These are phyloP conservation scores for Chlorella variabilis DNA, from an alignment of 163 green algal species.

Conservation along the genomic window DNA sequence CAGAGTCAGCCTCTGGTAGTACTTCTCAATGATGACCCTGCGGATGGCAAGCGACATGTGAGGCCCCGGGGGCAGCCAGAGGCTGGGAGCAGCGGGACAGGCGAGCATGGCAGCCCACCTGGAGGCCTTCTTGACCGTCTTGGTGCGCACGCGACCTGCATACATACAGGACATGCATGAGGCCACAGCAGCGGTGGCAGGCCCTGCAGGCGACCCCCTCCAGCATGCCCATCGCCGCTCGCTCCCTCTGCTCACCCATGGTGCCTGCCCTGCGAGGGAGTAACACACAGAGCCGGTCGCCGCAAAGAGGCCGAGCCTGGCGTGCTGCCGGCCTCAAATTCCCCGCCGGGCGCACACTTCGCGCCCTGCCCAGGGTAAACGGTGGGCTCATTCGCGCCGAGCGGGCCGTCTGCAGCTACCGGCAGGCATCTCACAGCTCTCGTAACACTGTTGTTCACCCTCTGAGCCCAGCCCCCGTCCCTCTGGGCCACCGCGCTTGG, in stretches of 20 bases:
- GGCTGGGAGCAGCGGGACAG: neutral
- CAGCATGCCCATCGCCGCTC: neutral
- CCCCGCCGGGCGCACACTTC: too few relatives aligned
- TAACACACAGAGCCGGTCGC: neutral
- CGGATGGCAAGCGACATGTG: constrained; percentile 43
- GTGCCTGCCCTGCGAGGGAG: neutral
- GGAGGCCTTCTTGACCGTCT: constrained; percentile 98
- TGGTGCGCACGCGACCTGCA: constrained; percentile 96
- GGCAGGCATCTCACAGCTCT: too few relatives aligned
- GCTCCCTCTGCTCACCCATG: constrained; percentile 31
- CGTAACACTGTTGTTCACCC: too few relatives aligned
- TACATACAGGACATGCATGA: neutral
- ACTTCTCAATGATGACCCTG: constrained; percentile 99
- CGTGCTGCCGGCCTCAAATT: too few relatives aligned
- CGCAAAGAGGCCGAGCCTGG: too few relatives aligned
- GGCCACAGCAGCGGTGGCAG: neutral
- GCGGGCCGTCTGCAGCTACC: too few relatives aligned
- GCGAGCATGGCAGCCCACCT: neutral
- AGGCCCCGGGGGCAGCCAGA: neutral
- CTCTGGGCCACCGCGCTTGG: too few relatives aligned
- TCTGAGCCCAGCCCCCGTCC: too few relatives aligned
- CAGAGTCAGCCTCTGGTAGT: constrained; percentile 96
- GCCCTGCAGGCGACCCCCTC: neutral
- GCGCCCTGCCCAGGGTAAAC: too few relatives aligned
- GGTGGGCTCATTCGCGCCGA: too few relatives aligned